A percentile compares a stretch with the other conserved stretches of the same genome.
phyloP scores from a whole-genome alignment of 2,329 filamentous ascomycete species.

The Talaromyces verruculosus region DNA sequence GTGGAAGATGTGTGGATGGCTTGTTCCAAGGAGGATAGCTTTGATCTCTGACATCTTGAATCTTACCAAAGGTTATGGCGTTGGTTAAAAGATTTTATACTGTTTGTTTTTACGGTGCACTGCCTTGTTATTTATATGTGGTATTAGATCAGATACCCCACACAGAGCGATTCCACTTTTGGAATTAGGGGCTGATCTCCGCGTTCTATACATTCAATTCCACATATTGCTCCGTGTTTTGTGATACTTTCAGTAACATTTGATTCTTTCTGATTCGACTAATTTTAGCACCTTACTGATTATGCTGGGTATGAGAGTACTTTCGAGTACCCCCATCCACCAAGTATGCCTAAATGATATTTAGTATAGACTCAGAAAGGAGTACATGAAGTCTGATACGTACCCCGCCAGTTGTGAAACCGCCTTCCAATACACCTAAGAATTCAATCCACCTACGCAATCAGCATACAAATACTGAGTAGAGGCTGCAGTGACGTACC shows the following conservation, averaged over 20 bases:
- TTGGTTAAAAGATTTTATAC: too few species aligned
- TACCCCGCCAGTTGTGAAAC: neutral
- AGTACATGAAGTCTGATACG: neutral
- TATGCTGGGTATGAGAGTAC: conserved; percentile 2
- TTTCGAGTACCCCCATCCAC: conserved; percentile 5
- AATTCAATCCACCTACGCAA: conserved; percentile 6
- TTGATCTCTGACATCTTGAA: neutral
- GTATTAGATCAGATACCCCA: neutral
- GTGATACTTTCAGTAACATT: too few species aligned
- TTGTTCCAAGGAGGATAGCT: neutral
- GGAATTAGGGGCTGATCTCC: neutral
- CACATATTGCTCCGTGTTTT: too few species aligned
- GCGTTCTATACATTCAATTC: too few species aligned
- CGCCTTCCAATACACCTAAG: neutral
- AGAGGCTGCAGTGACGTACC: neutral
- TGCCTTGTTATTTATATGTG: too few species aligned
- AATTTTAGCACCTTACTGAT: neutral
- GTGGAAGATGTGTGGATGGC: neutral
- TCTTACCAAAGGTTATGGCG: neutral
- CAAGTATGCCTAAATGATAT: neutral
- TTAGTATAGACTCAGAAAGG: neutral
- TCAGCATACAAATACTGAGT: neutral
- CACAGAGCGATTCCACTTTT: neutral
- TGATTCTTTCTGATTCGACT: too few species aligned
- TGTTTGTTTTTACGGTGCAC: too few species aligned